Percentiles rank a stretch among this genome's conserved stretches.
phyloP scores from a whole-genome alignment of 257 asterid species.

The Henckelia pumila region DNA sequence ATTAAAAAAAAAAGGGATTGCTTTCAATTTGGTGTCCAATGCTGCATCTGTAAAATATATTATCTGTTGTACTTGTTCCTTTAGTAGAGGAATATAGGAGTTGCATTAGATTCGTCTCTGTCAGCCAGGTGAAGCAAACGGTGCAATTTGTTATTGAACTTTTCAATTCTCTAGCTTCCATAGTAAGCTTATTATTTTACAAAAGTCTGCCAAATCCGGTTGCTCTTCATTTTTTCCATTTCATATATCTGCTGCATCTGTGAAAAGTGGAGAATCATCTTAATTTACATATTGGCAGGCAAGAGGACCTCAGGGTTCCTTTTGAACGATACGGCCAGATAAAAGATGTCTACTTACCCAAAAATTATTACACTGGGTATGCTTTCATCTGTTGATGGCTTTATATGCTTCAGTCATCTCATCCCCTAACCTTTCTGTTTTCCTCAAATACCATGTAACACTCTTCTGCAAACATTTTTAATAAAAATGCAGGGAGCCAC shows the following conservation, averaged over 20 bases:
- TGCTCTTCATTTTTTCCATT: background rate
- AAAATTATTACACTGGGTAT: slow-evolving; percentile 83
- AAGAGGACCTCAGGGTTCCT: slow-evolving; percentile 80
- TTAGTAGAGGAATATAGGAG: too few relatives aligned
- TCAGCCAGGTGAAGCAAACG: too few relatives aligned
- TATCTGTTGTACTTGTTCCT: background rate
- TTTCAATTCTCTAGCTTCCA: too few relatives aligned
- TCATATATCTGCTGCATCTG: background rate
- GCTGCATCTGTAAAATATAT: background rate
- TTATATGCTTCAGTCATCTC: slow-evolving; percentile 11
- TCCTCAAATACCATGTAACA: background rate
- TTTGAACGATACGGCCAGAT: slow-evolving; percentile 88
- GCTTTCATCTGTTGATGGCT: slow-evolving; percentile 2
- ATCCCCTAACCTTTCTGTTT: background rate
- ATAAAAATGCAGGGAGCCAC: slow-evolving; percentile 61
- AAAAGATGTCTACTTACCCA: slow-evolving; percentile 86
- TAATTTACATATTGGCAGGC: slow-evolving; percentile 45
- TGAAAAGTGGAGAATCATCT: slow-evolving; percentile 12
- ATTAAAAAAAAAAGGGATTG: too few relatives aligned
- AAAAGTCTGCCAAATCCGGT: background rate
- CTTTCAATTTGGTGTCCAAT: background rate
- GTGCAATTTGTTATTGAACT: too few relatives aligned
- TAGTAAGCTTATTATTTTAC: background rate
- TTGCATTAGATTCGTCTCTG: too few relatives aligned
- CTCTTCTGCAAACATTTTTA: background rate